Evolutionary conservation across 768 basidiomycete genomes (phyloP).

Genomic region (Suillus bovinus): DNA sequence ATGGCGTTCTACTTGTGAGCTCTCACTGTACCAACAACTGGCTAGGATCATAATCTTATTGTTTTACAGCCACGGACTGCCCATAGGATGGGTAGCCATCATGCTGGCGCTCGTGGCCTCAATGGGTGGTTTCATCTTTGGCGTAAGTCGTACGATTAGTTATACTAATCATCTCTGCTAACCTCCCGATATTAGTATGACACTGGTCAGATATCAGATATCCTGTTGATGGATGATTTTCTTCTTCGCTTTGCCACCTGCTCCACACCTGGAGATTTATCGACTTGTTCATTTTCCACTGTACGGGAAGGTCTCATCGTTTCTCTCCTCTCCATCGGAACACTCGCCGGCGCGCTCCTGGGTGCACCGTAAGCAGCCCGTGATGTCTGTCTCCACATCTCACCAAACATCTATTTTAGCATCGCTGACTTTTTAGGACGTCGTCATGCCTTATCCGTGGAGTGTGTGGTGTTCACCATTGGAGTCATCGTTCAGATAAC

Average conservation of each 20-base stretch:
- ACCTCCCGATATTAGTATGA: slow-evolving; percentile 45
- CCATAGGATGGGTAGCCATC: slow-evolving; percentile 63
- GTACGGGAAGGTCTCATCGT: slow-evolving; percentile 70
- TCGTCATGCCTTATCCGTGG: slow-evolving; percentile 62
- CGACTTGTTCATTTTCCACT: slow-evolving; percentile 52
- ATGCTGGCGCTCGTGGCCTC: slow-evolving; percentile 66
- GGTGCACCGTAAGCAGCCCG: slow-evolving; percentile 55
- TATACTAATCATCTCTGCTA: slow-evolving; percentile 2
- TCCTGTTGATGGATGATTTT: slow-evolving; percentile 73
- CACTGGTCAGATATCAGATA: slow-evolving; percentile 78
- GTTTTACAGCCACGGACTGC: slow-evolving; percentile 51
- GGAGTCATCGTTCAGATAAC: slow-evolving; percentile 64
- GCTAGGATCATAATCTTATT: background rate
- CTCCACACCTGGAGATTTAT: slow-evolving; percentile 35
- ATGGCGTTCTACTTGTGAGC: slow-evolving; percentile 24
- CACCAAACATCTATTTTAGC: slow-evolving; percentile 28
- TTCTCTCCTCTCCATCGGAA: slow-evolving; percentile 69
- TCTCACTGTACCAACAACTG: background rate
- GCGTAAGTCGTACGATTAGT: slow-evolving; percentile 27
- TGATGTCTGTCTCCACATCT: slow-evolving; percentile 1
- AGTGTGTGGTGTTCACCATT: slow-evolving; percentile 56
- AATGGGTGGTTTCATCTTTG: slow-evolving; percentile 72
- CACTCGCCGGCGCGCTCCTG: slow-evolving; percentile 58
- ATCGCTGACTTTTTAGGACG: slow-evolving; percentile 67
- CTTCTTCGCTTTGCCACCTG: slow-evolving; percentile 61